Percentiles rank a stretch among this genome's conserved stretches.
Conservation (phyloP, 2,329 filamentous ascomycete species). For the Incumbomyces delicatus region DNA sequence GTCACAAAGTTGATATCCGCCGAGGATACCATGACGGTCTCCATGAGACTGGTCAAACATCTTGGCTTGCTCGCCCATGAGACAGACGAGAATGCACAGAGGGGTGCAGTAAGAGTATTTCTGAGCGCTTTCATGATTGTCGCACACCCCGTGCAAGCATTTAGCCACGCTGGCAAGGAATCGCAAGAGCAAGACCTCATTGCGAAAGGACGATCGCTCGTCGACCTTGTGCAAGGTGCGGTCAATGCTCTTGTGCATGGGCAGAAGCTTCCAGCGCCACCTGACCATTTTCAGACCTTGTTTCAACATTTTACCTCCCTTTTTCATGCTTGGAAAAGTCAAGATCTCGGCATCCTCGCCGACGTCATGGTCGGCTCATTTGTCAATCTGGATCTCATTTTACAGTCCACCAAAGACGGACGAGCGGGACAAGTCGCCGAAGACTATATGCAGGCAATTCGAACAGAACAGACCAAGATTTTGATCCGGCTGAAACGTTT, state of each 20-base stretch:
- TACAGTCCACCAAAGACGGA: slow-evolving; percentile 58
- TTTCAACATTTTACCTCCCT: slow-evolving; percentile 52
- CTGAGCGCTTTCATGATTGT: slow-evolving; percentile 55
- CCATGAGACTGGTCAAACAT: slow-evolving; percentile 46
- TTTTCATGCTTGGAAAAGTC: slow-evolving; percentile 56
- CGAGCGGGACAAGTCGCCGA: slow-evolving; percentile 50
- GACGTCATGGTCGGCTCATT: slow-evolving; percentile 60
- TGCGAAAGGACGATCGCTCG: slow-evolving; percentile 49
- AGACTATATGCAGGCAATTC: slow-evolving; percentile 56
- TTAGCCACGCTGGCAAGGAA: slow-evolving; percentile 46
- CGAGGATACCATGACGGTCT: slow-evolving; percentile 42
- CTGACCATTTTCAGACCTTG: slow-evolving; percentile 43
- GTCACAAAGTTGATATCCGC: slow-evolving; percentile 48
- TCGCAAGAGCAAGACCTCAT: slow-evolving; percentile 55
- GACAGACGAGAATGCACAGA: slow-evolving; percentile 37
- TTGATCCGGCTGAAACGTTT: slow-evolving; percentile 53
- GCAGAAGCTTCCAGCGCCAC: neutral
- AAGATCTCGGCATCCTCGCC: slow-evolving; percentile 52
- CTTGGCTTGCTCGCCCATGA: slow-evolving; percentile 44
- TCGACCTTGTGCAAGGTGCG: slow-evolving; percentile 28
- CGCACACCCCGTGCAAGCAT: slow-evolving; percentile 50
- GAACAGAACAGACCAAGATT: slow-evolving; percentile 55
- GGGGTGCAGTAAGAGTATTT: slow-evolving; percentile 50
- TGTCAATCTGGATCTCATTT: slow-evolving; percentile 56
- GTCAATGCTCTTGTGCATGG: slow-evolving; percentile 2